phyloP scores from a whole-genome alignment of 495 filamentous ascomycete genomes.

The Hypoxylon perforatum region DNA sequence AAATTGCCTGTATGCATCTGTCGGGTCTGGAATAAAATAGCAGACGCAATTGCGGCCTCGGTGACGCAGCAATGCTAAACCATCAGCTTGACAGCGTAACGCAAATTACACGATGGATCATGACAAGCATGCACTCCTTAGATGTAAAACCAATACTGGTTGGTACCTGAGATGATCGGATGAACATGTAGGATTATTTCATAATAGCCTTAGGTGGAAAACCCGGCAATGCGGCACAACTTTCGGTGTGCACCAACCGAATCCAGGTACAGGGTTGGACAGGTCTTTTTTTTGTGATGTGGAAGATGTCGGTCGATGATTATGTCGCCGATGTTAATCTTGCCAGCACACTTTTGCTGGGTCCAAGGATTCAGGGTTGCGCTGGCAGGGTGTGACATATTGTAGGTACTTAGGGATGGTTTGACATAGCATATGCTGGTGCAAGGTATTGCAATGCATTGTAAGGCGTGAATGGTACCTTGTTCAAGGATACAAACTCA shows the following conservation, averaged over 20 bases:
- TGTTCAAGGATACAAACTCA: constrained; percentile 16
- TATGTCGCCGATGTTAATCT: constrained; percentile 26
- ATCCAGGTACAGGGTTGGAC: constrained; percentile 5
- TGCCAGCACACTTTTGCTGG: constrained; percentile 14
- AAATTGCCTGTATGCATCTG: constrained; percentile 20
- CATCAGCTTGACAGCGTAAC: constrained; percentile 8
- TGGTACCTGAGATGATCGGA: no score
- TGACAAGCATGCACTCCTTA: not conserved
- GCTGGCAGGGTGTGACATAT: constrained; percentile 14
- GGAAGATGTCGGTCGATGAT: constrained; percentile 17
- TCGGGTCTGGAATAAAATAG: constrained; percentile 10
- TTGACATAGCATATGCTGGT: constrained; percentile 34
- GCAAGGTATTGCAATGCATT: constrained; percentile 26
- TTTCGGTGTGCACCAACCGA: constrained; percentile 30
- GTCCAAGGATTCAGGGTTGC: constrained; percentile 13
- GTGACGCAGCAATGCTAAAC: constrained; percentile 8
- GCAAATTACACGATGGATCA: not conserved
- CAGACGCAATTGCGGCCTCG: constrained; percentile 22
- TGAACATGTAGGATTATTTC: no score
- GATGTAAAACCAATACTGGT: no score
- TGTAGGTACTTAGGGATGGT: constrained; percentile 3
- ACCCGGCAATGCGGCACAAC: constrained; percentile 32
- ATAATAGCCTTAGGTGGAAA: constrained; percentile 2
- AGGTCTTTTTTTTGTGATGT: constrained; percentile 18
- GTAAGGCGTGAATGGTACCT: constrained; percentile 22